phyloP scores from a whole-genome alignment of 148 eudicot genomes.

The Tetragonia tetragonoides region DNA sequence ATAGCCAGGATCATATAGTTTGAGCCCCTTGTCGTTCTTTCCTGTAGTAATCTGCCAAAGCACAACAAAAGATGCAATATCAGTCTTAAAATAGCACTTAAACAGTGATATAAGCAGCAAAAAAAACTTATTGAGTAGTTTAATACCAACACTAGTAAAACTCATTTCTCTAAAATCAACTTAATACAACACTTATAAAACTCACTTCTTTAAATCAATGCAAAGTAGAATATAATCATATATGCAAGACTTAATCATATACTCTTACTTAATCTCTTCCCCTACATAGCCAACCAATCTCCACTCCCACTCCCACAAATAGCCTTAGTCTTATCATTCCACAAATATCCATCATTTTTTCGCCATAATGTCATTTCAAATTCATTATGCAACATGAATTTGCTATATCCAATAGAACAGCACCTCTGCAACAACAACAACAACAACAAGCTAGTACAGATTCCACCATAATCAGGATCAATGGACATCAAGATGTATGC shows the following conservation, averaged over 20 bases:
- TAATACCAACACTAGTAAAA: too few relatives aligned
- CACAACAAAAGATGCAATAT: background rate
- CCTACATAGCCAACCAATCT: too few relatives aligned
- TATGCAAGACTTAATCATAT: too few relatives aligned
- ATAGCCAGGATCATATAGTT: conserved; percentile 95
- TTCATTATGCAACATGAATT: background rate
- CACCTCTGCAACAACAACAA: background rate
- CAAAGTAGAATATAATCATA: too few relatives aligned
- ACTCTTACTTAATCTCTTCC: too few relatives aligned
- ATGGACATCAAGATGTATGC: background rate
- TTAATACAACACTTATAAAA: too few relatives aligned
- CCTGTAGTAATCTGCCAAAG: conserved; percentile 74
- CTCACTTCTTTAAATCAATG: too few relatives aligned
- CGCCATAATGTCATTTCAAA: background rate
- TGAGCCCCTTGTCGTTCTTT: conserved; percentile 88
- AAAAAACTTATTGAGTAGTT: too few relatives aligned
- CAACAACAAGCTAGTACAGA: background rate
- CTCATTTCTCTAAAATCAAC: too few relatives aligned
- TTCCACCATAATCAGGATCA: background rate
- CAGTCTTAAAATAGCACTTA: background rate
- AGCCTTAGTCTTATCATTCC: too few relatives aligned
- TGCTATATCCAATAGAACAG: background rate
- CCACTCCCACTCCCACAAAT: too few relatives aligned
- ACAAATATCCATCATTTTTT: background rate
- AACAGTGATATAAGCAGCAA: background rate